Evolutionary conservation across 352 stramenopile genomes (phyloP).

Genomic region (Plasmopara halstedii): DNA sequence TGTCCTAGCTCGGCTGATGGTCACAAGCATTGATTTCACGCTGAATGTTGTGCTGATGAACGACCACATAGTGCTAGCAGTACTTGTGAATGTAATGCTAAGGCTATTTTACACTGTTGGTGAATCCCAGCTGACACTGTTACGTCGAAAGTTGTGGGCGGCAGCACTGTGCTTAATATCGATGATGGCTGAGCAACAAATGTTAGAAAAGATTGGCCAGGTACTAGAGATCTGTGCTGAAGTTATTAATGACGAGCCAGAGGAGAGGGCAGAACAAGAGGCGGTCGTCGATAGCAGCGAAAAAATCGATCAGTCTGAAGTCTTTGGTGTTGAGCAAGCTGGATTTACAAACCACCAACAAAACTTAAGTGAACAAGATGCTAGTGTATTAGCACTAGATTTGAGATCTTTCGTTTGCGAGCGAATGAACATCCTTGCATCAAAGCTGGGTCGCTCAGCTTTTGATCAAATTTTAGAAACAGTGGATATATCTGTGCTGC

Average conservation of each 20-base stretch:
- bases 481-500: conserved; percentile 49
- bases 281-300: conserved; percentile 6
- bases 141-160: conserved; percentile 61
- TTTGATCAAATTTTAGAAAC: conserved; percentile 52
- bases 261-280: conserved; percentile 22
- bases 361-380: conserved; percentile 24
- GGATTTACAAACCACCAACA: conserved; percentile 26
- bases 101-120: conserved; percentile 66
- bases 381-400: conserved; percentile 27
- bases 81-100: conserved; percentile 55
- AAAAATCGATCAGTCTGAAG: conserved; percentile 15
- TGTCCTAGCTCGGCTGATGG: conserved; percentile 43
- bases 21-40: conserved; percentile 38
- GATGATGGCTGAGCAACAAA: conserved; percentile 24
- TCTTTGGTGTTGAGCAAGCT: conserved; percentile 47
- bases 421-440: conserved; percentile 35
- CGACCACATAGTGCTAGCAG: conserved; percentile 27
- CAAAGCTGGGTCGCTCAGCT: conserved; percentile 25
- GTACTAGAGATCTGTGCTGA: conserved; percentile 58
- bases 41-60: conserved; percentile 36
- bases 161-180: conserved; percentile 43
- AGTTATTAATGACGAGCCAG: conserved; percentile 62
- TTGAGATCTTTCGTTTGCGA: conserved; percentile 35
- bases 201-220: conserved; percentile 55
- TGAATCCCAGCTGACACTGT: conserved; percentile 45